Evolutionary conservation across 805 yeast species (phyloP).

Genomic region (Yarrowia sp.): DNA sequence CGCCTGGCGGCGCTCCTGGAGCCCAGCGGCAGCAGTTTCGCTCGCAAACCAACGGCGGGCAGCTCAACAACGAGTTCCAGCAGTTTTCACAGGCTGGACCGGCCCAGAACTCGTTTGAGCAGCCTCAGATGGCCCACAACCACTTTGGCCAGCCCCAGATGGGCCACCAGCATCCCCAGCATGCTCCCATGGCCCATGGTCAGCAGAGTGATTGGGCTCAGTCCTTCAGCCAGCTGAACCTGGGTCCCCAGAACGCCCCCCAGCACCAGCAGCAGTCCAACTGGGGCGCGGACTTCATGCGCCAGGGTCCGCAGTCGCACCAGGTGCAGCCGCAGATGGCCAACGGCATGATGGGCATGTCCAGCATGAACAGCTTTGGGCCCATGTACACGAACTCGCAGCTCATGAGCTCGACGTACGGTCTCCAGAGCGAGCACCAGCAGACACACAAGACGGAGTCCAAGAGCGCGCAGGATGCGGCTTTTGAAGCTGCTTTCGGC

Average conservation of each 20-base stretch:
- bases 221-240: slow-evolving; percentile 11
- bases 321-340: slow-evolving; percentile 23
- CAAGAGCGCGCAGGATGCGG: slow-evolving; percentile 28
- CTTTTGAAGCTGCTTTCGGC: slow-evolving; percentile 34
- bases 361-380: background rate
- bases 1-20: background rate
- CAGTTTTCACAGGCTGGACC: slow-evolving; percentile 25
- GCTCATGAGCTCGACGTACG: slow-evolving; percentile 12
- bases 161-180: background rate
- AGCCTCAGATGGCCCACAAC: background rate
- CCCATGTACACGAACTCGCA: slow-evolving; percentile 25
- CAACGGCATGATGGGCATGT: slow-evolving; percentile 15
- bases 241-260: background rate
- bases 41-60: slow-evolving; percentile 2
- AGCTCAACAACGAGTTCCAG: slow-evolving; percentile 11
- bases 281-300: slow-evolving; percentile 25
- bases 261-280: slow-evolving; percentile 2
- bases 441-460: slow-evolving; percentile 31
- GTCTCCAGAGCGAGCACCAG: slow-evolving; percentile 31
- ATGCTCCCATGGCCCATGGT: background rate
- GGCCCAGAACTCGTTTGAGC: background rate
- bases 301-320: background rate
- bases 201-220: background rate
- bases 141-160: background rate
- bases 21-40: slow-evolving; percentile 17